These are phyloP conservation scores for Stemphylium vesicarium DNA, from an alignment of 2,329 filamentous ascomycete genomes.

Conservation along the genomic window DNA sequence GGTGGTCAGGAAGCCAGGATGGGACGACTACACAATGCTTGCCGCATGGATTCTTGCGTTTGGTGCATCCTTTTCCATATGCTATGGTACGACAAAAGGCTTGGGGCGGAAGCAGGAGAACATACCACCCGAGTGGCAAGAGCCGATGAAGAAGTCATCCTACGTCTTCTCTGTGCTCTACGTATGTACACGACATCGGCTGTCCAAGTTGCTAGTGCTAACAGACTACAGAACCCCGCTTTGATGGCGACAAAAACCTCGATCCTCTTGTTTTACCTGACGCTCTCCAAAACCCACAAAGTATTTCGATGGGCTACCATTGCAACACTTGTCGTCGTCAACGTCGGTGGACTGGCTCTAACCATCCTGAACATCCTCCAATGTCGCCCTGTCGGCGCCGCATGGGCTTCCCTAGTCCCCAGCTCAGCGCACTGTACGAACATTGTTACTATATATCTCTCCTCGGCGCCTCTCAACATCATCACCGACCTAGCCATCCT, in stretches of 20 bases:
- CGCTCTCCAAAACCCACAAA: constrained; percentile 77
- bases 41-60: constrained; percentile 77
- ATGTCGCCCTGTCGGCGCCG: constrained; percentile 75
- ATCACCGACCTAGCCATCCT: constrained; percentile 89
- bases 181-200: constrained; percentile 45
- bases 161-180: constrained; percentile 69
- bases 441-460: constrained; percentile 69
- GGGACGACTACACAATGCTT: constrained; percentile 83
- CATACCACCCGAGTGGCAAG: constrained; percentile 59
- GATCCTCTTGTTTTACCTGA: constrained; percentile 89
- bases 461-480: constrained; percentile 87
- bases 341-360: constrained; percentile 76
- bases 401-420: constrained; percentile 63
- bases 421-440: constrained; percentile 62
- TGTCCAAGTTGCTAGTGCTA: constrained; percentile 14
- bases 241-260: constrained; percentile 92
- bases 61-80: constrained; percentile 71
- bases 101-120: constrained; percentile 71
- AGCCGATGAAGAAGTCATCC: constrained; percentile 62
- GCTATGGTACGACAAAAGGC: constrained; percentile 67
- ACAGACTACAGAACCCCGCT: constrained; percentile 73
- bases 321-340: constrained; percentile 77
- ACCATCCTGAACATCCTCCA: constrained; percentile 89
- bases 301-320: constrained; percentile 85
- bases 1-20: constrained; percentile 73